These are phyloP conservation scores for Paratinospora sagittata DNA, from an alignment of 164 flowering plant species.

Conservation along the genomic window DNA sequence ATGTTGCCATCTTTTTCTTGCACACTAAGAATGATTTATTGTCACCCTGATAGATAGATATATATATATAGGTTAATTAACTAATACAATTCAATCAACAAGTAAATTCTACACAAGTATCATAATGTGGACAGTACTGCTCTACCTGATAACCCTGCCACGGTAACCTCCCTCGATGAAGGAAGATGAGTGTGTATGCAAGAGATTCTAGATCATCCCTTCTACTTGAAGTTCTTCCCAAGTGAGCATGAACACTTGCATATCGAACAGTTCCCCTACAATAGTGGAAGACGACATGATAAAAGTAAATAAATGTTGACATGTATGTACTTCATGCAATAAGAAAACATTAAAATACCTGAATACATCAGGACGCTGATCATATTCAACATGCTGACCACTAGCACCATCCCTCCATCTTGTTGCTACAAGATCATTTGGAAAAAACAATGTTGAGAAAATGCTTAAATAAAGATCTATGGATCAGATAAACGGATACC, in stretches of 20 bases:
- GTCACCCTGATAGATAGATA: slow-evolving; percentile 52
- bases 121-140: background rate
- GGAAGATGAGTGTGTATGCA: slow-evolving; percentile 68
- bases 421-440: slow-evolving; percentile 40
- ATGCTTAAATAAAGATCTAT: background rate
- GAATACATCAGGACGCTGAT: slow-evolving; percentile 77
- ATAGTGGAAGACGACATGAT: slow-evolving; percentile 7
- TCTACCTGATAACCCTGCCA: slow-evolving; percentile 88
- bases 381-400: slow-evolving; percentile 70
- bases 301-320: background rate
- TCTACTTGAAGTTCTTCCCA: slow-evolving; percentile 79
- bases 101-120: background rate
- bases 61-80: background rate
- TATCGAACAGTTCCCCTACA: slow-evolving; percentile 69
- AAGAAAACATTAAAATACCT: slow-evolving; percentile 32
- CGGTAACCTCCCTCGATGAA: slow-evolving; percentile 62
- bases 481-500: no score
- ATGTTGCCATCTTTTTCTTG: slow-evolving; percentile 82
- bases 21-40: slow-evolving; percentile 84
- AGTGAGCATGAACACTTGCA: slow-evolving; percentile 81
- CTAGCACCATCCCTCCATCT: slow-evolving; percentile 53
- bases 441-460: background rate
- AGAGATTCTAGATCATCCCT: slow-evolving; percentile 81
- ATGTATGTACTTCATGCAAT: background rate
- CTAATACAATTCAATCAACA: background rate